Evolutionary conservation across 345 rosid species (phyloP).

Genomic region (Dimocarpus longan): DNA sequence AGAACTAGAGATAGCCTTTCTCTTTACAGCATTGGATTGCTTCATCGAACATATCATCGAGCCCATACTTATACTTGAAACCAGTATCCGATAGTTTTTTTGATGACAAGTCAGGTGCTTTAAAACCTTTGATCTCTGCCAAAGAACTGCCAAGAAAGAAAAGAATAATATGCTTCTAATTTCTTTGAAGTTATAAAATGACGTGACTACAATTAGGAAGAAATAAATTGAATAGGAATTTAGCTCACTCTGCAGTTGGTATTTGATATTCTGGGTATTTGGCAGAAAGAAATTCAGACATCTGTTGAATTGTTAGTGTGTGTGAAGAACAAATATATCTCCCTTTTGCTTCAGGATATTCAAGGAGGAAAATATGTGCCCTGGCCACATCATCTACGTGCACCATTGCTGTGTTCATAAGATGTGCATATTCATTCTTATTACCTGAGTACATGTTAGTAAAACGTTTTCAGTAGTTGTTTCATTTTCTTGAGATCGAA

Average conservation of each 20-base stretch:
- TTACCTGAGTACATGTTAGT: not conserved
- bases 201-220: no score
- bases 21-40: constrained; percentile 45
- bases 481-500: not conserved
- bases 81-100: constrained; percentile 44
- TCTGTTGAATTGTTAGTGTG: constrained; percentile 14
- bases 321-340: constrained; percentile 43
- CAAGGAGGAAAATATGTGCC: constrained; percentile 47
- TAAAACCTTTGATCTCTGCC: constrained; percentile 24
- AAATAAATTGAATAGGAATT: not conserved
- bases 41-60: constrained; percentile 38
- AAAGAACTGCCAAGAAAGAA: constrained; percentile 21
- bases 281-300: constrained; percentile 32
- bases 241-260: constrained; percentile 32
- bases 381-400: constrained; percentile 44
- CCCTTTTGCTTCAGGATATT: constrained; percentile 38
- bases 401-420: constrained; percentile 20
- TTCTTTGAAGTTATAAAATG: not conserved
- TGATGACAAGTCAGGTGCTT: not conserved
- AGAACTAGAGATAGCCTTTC: constrained; percentile 33
- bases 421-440: not conserved
- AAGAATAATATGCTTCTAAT: not conserved
- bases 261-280: constrained; percentile 33
- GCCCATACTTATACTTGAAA: constrained; percentile 30
- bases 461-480: not conserved